Conservation (phyloP, 176 grass and related monocot genomes). For the Puya raimondii region DNA sequence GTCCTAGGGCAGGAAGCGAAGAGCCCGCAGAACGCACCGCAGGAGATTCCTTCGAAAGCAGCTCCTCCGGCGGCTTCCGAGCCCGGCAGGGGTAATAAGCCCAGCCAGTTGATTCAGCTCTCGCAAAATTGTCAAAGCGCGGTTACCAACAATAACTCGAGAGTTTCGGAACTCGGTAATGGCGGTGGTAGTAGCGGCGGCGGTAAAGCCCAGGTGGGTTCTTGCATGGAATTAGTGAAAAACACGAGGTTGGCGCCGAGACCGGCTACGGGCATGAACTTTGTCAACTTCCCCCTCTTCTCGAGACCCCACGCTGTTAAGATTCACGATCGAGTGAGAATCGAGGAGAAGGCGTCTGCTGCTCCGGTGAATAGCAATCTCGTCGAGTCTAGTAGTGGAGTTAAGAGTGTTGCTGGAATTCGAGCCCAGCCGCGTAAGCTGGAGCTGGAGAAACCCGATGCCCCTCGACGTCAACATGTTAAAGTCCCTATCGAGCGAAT, state of each 20-base stretch:
- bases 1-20: not conserved
- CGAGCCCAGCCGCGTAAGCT: not conserved
- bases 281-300: conserved; percentile 20
- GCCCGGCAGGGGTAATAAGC: not conserved
- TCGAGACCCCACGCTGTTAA: conserved; percentile 7
- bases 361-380: not conserved
- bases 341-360: not conserved
- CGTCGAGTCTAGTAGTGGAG: not conserved
- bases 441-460: not conserved
- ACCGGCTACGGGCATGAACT: not conserved
- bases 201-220: not conserved
- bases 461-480: not conserved
- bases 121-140: conserved; percentile 3
- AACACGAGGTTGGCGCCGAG: not conserved
- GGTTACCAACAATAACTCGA: conserved; percentile 1
- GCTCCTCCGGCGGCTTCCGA: not conserved
- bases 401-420: not conserved
- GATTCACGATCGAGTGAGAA: not conserved
- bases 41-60: conserved; percentile 2
- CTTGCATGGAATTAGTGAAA: not conserved
- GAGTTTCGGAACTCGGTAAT: not conserved
- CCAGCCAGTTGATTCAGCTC: conserved; percentile 4
- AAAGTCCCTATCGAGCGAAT: not conserved
- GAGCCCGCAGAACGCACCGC: not conserved
- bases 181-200: not conserved